A percentile compares a stretch with the other conserved stretches of the same genome.
phyloP scores from a whole-genome alignment of 2,329 filamentous ascomycete genomes.

The Colletotrichum tamarilloi region DNA sequence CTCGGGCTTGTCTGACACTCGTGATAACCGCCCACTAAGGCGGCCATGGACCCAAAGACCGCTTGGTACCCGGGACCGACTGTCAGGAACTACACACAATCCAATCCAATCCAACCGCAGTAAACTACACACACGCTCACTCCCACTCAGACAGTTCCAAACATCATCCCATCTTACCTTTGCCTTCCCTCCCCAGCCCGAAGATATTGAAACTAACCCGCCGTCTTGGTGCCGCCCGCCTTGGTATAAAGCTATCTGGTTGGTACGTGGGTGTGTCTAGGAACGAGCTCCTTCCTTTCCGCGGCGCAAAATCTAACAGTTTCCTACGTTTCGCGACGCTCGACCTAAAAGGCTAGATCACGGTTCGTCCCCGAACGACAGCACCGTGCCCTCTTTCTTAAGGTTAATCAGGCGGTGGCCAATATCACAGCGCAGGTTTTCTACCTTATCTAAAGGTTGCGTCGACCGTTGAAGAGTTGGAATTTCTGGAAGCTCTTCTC shows the following conservation, averaged over 20 bases:
- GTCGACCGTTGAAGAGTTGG: constrained; percentile 21
- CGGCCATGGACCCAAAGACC: background rate
- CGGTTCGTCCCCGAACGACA: constrained; percentile 28
- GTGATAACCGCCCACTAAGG: constrained; percentile 9
- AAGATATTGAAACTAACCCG: constrained; percentile 27
- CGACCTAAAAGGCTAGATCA: constrained; percentile 17
- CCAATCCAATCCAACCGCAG: background rate
- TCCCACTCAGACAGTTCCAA: constrained; percentile 27
- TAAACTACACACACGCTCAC: constrained; percentile 7
- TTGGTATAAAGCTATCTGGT: constrained; percentile 27
- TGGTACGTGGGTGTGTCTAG: constrained; percentile 13
- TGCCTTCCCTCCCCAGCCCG: background rate
- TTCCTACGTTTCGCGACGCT: constrained; percentile 13
- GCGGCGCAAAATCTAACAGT: constrained; percentile 20
- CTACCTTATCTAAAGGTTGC: constrained; percentile 27
- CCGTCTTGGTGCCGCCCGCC: constrained; percentile 14
- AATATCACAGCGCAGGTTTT: background rate
- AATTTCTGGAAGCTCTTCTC: constrained; percentile 18
- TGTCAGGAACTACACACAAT: background rate
- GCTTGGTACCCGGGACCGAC: constrained; percentile 23
- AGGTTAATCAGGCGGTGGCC: constrained; percentile 12
- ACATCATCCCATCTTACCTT: constrained; percentile 21
- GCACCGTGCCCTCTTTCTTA: constrained; percentile 17
- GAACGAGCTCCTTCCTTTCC: background rate
- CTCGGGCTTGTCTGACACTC: constrained; percentile 10